Evolutionary conservation across 2,329 filamentous ascomycete species (phyloP), one percentile per base, ranked within the genome.

Genomic region (Exophiala calicioides): DNA sequence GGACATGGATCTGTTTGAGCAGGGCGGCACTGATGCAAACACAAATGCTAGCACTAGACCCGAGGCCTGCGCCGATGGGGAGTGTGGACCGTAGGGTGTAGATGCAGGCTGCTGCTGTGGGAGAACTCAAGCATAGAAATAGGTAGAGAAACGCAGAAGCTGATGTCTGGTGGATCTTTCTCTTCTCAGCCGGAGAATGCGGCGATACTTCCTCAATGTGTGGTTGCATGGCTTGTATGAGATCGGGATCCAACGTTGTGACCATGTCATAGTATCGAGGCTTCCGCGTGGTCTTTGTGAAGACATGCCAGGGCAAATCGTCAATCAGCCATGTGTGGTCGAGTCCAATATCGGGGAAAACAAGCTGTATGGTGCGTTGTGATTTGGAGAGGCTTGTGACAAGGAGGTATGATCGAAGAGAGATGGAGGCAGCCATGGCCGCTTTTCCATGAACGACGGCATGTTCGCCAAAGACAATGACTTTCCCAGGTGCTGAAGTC

Each of bases 391-490:
- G 81, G 10, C 91, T 88, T 12, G 90, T 95, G 64, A 97, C 91
- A 61, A 95, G 90, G 38, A 98, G 86, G 67, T 97, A 98, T 33
- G 93, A 97, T 59, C 93, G 86, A 20, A 98, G 79, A 20, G 93
- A 95, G 49, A 98, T 94, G 21, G 93, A 85, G 18, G 93, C 94
- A 41, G 93, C 93, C 68, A 98, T 91, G 48, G 93, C 91, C 58
- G 90, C 83, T 85, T 96, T 97, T 64, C 90, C 90, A 64, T 98
- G 83, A 15, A 98, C 93, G n/a, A 97, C 93, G 2, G 93, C 87
- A 72, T 98, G 93, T 68, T 98, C 93, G 58, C 93, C 93, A 71
- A 91, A 97, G 42, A 97, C 88, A 66, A 98, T 98, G 64, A 96
- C 93, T 68, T 98, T 98, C 55, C 91, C 94, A 0, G 93, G 93